Percentiles rank a stretch among this genome's conserved stretches.
Conservation (phyloP, 2,329 filamentous ascomycete species). For the Chaetothyriales sp. region DNA sequence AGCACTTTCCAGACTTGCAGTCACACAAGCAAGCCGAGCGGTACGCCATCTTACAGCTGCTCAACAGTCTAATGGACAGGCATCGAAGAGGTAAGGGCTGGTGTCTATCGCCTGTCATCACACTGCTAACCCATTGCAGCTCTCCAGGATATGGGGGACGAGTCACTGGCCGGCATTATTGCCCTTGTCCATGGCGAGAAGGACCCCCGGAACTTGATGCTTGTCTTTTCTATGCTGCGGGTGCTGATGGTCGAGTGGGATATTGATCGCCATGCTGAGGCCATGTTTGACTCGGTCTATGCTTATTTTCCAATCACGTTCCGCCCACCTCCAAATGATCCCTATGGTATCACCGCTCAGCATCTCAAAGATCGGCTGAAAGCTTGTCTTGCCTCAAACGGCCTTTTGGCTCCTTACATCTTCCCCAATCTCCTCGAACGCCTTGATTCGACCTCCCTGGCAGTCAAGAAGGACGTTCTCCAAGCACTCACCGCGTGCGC, state of each 20-base stretch:
- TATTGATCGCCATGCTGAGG: constrained; percentile 45
- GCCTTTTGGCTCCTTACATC: constrained; percentile 50
- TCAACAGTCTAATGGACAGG: constrained; percentile 49
- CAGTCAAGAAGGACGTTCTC: constrained; percentile 56
- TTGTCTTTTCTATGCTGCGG: constrained; percentile 53
- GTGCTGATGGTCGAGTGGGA: constrained; percentile 58
- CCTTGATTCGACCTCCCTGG: constrained; percentile 54
- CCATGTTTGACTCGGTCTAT: constrained; percentile 54
- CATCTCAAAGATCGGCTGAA: constrained; percentile 51
- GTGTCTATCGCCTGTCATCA: not conserved
- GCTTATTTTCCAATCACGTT: constrained; percentile 63
- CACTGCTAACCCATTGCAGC: constrained; percentile 23
- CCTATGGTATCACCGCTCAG: constrained; percentile 56
- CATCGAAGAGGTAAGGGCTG: constrained; percentile 39
- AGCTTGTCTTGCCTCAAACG: constrained; percentile 50
- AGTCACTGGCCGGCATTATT: constrained; percentile 48
- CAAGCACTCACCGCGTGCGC: constrained; percentile 49
- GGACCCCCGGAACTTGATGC: constrained; percentile 56
- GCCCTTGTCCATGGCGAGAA: constrained; percentile 56
- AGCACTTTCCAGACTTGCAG: constrained; percentile 43
- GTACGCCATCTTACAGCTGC: constrained; percentile 47
- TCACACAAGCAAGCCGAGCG: constrained; percentile 51
- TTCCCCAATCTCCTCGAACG: constrained; percentile 57
- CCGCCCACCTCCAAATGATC: constrained; percentile 54
- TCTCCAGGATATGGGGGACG: constrained; percentile 43